A percentile compares a stretch with the other conserved stretches of the same genome.
Conservation (phyloP, 495 filamentous ascomycete species). For the Annulohypoxylon moriforme region DNA sequence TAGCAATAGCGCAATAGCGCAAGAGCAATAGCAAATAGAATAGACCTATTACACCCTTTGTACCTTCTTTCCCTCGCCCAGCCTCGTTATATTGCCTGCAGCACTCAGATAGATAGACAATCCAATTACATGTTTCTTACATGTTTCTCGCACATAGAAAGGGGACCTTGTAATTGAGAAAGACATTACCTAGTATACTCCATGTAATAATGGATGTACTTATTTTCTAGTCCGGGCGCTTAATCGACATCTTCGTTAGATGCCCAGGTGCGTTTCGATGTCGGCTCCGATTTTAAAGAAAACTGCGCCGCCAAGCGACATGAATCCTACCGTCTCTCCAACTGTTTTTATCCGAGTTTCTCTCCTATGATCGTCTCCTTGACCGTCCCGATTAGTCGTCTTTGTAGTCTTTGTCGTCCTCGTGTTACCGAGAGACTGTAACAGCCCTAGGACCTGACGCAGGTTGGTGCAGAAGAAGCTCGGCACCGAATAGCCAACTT, state of each 20-base stretch:
- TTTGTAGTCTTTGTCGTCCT: constrained; percentile 20
- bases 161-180: not conserved
- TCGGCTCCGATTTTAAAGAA: constrained; percentile 27
- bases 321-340: constrained; percentile 36
- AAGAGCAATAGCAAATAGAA: not conserved
- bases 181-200: not conserved
- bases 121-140: constrained; percentile 19
- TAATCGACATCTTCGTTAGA: constrained; percentile 23
- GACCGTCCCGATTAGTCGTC: constrained; percentile 33
- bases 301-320: constrained; percentile 37
- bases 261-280: constrained; percentile 2
- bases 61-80: constrained; percentile 10
- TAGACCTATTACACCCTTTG: not conserved
- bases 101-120: constrained; percentile 24
- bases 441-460: constrained; percentile 33
- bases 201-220: not conserved
- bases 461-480: constrained; percentile 27
- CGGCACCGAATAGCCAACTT: constrained; percentile 36
- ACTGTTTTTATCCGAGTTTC: constrained; percentile 41
- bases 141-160: constrained; percentile 5
- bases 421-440: constrained; percentile 26
- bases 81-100: constrained; percentile 39
- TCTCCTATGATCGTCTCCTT: constrained; percentile 10
- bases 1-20: not conserved
- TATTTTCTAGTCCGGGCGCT: constrained; percentile 31